A percentile compares a stretch with the other conserved stretches of the same genome.
These are phyloP conservation scores for Diaporthe caulivora DNA, from an alignment of 2,329 filamentous ascomycete species.

Conservation along the genomic window DNA sequence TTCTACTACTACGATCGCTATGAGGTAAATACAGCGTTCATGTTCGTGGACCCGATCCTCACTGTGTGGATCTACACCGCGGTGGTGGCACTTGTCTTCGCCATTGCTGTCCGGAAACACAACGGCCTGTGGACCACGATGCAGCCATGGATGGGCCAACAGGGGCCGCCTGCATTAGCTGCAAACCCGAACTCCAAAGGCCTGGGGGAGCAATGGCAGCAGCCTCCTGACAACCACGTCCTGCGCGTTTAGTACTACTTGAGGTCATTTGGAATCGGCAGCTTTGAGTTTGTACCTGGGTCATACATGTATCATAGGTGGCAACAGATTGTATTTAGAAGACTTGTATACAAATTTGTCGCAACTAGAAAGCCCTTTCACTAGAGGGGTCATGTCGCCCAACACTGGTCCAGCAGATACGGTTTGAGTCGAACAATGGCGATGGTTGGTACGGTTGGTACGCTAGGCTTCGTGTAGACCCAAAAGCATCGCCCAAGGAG, in stretches of 20 bases:
- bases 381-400: background rate
- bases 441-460: background rate
- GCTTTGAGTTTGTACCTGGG: background rate
- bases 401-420: background rate
- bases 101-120: constrained; percentile 41
- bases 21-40: background rate
- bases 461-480: background rate
- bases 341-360: background rate
- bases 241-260: background rate
- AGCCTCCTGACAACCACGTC: background rate
- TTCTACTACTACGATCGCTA: background rate
- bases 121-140: constrained; percentile 45
- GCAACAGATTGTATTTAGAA: background rate
- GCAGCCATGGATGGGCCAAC: constrained; percentile 38
- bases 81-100: constrained; percentile 43
- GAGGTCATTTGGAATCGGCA: background rate
- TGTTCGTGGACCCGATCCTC: constrained; percentile 41
- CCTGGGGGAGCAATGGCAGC: constrained; percentile 40
- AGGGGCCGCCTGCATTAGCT: background rate
- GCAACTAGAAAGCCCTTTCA: no score
- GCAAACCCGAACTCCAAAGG: background rate
- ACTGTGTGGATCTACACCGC: constrained; percentile 41
- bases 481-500: background rate
- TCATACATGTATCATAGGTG: background rate
- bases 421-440: background rate